phyloP scores from a whole-genome alignment of 495 filamentous ascomycete genomes.

The Penicillium manginii region DNA sequence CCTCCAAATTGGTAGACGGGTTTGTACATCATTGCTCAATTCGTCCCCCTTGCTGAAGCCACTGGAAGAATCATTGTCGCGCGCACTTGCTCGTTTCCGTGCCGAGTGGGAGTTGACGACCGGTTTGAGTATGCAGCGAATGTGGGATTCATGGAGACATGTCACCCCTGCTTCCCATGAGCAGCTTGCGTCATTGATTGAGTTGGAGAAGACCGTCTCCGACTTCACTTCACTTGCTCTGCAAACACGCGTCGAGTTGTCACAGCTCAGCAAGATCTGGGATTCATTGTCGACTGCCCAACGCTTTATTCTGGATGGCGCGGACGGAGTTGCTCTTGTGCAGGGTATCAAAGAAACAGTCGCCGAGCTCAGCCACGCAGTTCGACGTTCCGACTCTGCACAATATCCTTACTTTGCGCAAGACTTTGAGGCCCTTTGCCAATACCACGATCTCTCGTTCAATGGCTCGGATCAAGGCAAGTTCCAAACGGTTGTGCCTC shows the following conservation, averaged over 20 bases:
- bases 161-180: slow-evolving; percentile 56
- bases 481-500: slow-evolving; percentile 38
- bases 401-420: slow-evolving; percentile 55
- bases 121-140: slow-evolving; percentile 79
- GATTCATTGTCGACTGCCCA: slow-evolving; percentile 50
- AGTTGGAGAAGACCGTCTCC: slow-evolving; percentile 70
- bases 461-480: slow-evolving; percentile 19
- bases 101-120: slow-evolving; percentile 63
- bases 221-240: slow-evolving; percentile 68
- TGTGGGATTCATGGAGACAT: slow-evolving; percentile 78
- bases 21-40: slow-evolving; percentile 36
- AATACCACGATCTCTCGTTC: slow-evolving; percentile 56
- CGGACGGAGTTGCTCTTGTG: slow-evolving; percentile 42
- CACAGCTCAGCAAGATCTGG: slow-evolving; percentile 43
- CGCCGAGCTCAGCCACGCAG: slow-evolving; percentile 51
- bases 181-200: slow-evolving; percentile 54
- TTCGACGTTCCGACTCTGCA: slow-evolving; percentile 40
- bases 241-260: slow-evolving; percentile 45
- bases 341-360: slow-evolving; percentile 61
- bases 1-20: slow-evolving; percentile 45
- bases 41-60: slow-evolving; percentile 29
- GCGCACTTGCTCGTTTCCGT: slow-evolving; percentile 50
- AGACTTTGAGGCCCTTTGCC: slow-evolving; percentile 69
- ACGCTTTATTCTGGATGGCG: slow-evolving; percentile 41
- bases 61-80: slow-evolving; percentile 40